Conservation (phyloP, 306 rosid genomes). For the Carpinus fangiana region DNA sequence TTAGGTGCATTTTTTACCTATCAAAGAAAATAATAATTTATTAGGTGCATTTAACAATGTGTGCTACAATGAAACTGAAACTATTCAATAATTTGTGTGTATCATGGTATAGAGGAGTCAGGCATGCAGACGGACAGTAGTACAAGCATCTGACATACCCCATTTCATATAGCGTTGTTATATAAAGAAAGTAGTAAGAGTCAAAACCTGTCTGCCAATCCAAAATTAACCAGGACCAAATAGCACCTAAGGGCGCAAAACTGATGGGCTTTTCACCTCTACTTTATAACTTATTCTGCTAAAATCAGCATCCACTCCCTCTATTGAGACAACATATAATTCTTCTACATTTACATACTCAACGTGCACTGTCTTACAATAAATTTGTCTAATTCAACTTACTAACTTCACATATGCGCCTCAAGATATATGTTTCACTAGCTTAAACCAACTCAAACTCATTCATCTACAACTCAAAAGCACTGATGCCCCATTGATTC, state of each 20-base stretch:
- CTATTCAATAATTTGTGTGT: neutral
- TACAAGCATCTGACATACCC: neutral
- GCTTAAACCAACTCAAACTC: slow-evolving; percentile 29
- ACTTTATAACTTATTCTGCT: neutral
- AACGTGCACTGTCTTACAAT: neutral
- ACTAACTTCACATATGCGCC: slow-evolving; percentile 15
- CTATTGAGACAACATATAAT: neutral
- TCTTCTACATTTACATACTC: neutral
- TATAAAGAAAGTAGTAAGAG: neutral
- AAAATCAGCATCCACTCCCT: neutral
- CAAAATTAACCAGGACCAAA: neutral
- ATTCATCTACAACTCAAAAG: slow-evolving; percentile 30
- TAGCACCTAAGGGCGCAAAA: neutral
- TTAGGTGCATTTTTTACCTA: too few relatives aligned
- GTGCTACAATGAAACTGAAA: neutral
- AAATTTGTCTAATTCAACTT: neutral
- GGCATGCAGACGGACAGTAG: neutral
- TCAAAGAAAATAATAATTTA: too few relatives aligned
- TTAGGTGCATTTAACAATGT: neutral
- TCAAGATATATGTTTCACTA: slow-evolving; percentile 15
- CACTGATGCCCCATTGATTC: slow-evolving; percentile 1
- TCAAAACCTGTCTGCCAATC: neutral
- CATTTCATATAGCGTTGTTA: neutral
- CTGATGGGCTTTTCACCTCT: neutral
- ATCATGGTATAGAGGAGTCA: neutral